These are phyloP conservation scores for Theileria equi DNA, from an alignment of 169 alveolate species.

Conservation along the genomic window DNA sequence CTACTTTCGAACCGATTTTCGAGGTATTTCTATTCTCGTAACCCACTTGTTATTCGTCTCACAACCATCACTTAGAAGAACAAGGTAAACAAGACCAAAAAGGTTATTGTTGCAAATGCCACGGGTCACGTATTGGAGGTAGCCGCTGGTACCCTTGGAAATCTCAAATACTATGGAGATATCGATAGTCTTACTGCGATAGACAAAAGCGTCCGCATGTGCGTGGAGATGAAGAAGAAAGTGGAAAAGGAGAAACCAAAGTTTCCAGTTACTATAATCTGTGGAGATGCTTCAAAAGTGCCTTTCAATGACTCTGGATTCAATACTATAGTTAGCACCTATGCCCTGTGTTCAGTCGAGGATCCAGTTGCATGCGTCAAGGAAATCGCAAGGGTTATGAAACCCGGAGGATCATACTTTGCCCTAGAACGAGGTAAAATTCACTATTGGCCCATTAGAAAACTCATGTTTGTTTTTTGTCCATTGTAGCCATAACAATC, in stretches of 20 bases:
- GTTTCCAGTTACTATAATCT: slow-evolving; percentile 69
- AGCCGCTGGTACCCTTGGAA: slow-evolving; percentile 75
- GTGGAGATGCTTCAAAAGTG: slow-evolving; percentile 61
- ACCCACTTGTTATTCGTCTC: background rate
- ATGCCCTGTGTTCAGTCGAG: slow-evolving; percentile 75
- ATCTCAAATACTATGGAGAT: slow-evolving; percentile 54
- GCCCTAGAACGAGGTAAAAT: slow-evolving; percentile 72
- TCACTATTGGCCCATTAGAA: slow-evolving; percentile 57
- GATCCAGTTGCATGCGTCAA: slow-evolving; percentile 59
- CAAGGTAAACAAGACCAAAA: slow-evolving; percentile 39
- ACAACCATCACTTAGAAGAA: slow-evolving; percentile 27
- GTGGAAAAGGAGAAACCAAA: slow-evolving; percentile 62
- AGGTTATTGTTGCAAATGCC: slow-evolving; percentile 59
- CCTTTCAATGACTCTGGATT: slow-evolving; percentile 67
- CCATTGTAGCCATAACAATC: background rate
- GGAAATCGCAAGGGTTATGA: slow-evolving; percentile 64
- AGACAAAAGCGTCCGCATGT: slow-evolving; percentile 71
- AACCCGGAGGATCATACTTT: slow-evolving; percentile 59
- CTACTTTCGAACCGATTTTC: slow-evolving; percentile 1
- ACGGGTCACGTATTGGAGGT: slow-evolving; percentile 75
- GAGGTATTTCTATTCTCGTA: slow-evolving; percentile 4
- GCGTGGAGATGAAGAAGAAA: slow-evolving; percentile 68
- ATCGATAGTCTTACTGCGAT: slow-evolving; percentile 69
- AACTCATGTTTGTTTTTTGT: slow-evolving; percentile 35
- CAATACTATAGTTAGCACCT: slow-evolving; percentile 72